Evolutionary conservation across 2,329 filamentous ascomycete species (phyloP), one percentile per base, ranked within the genome.

Genomic region (Chaetomium strumarium): DNA sequence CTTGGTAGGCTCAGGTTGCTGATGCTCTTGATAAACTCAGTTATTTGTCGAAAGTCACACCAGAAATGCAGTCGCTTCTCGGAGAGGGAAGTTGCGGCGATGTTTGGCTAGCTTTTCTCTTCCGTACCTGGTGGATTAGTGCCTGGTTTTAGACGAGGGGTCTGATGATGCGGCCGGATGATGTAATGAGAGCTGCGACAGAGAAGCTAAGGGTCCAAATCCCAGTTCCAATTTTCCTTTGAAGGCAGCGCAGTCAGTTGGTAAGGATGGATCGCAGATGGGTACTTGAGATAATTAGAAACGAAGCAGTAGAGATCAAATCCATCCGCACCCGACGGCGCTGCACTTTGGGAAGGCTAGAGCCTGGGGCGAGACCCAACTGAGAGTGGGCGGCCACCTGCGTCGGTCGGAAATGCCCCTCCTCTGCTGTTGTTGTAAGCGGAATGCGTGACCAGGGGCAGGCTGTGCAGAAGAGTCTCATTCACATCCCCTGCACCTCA

Each of bases 81-180:
- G 16, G n/a, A n/a, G 16, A 37, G 8, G 34, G 13, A 37, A 37
- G 14, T n/a, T 37, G 34, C 7, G 6, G 34, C n/a, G 29, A n/a
- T 16, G 14, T 31, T 24, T 17, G 14, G 13, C 17, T 30, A 20
- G 44, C 29, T 17, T n/a, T 19, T 8, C 37, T 31, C 9, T 20
- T 16, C 19, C 4, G 38, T 19, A 12, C 16, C 30, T 42, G 40
- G 20, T 42, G 24, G 41, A 29, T 19, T 44, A 33, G 34, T 44
- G 51, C 51, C 46, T 53, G 41, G 39, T 43, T 52, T 52, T 29
- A 30, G 40, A 14, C 40, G 51, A 53, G 51, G 51, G 51, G 51
- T 53, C 51, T 53, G 40, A 37, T 53, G 51, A 53, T 49, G 46
- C 46, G 30, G 12, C 19, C 29, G 51, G 51, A 53, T 53, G 51